phyloP scores from a whole-genome alignment of 1,284 basidiomycete genomes.

The Sphagnurus paluster region DNA sequence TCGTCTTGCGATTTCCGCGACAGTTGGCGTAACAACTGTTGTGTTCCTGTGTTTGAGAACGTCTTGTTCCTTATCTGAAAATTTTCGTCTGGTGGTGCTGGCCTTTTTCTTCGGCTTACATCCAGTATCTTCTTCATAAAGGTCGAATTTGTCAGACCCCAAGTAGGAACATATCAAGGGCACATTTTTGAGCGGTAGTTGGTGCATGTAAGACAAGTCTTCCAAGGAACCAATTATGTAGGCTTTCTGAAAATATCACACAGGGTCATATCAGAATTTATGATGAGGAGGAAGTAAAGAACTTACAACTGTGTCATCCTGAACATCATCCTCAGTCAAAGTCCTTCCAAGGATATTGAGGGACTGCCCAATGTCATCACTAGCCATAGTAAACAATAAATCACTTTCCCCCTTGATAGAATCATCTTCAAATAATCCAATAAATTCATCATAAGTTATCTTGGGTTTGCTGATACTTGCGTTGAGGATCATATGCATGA shows the following conservation, averaged over 20 bases:
- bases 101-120: conserved; percentile 1
- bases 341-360: conserved; percentile 27
- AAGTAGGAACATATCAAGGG: conserved; percentile 31
- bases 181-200: conserved; percentile 25
- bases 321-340: conserved; percentile 37
- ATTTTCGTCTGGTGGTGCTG: neutral
- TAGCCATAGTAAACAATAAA: conserved; percentile 10
- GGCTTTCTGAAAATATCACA: conserved; percentile 32
- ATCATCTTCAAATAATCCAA: conserved; percentile 28
- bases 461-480: conserved; percentile 31
- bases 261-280: neutral
- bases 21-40: conserved; percentile 51
- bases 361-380: conserved; percentile 7
- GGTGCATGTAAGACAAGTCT: conserved; percentile 30
- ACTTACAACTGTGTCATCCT: conserved; percentile 44
- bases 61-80: conserved; percentile 31
- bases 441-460: conserved; percentile 39
- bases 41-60: conserved; percentile 39
- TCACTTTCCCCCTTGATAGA: conserved; percentile 20
- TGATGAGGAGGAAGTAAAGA: conserved; percentile 2
- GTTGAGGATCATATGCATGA: conserved; percentile 46
- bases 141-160: conserved; percentile 4
- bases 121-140: conserved; percentile 3
- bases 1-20: conserved; percentile 44
- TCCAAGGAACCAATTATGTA: conserved; percentile 37